Base-by-base conservation (phyloP, 306 rosid species). In the Chamaecrista fasciculata region DNA sequence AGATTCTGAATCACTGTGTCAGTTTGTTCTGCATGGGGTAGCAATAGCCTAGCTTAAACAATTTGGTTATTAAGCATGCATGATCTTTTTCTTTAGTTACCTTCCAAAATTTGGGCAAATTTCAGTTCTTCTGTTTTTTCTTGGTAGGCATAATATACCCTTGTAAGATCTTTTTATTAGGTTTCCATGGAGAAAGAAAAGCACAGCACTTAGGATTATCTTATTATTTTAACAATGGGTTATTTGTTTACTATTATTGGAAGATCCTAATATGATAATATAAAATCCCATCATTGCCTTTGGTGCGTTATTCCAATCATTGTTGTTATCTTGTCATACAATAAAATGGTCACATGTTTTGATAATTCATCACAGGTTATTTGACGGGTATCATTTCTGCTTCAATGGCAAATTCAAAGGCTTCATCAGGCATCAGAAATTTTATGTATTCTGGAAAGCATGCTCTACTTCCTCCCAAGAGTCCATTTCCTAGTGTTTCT, bases 401-500 rank as follows among this genome's bases (percentile, higher is more conserved):
- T 74, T 78, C 73, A 20, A 95, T 95, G 99, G 97, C 83, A 56
- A 87, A 91, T 80, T 87, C 97, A 58, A 95, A 84, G 86, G 87
- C 95, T 55, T 87, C 99, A 26, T 84, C 99, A 28, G 69, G 85
- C 80, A 36, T 89, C 59, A 86, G 91, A 77, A 95, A 75, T 78
- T 80, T 84, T 34, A 83, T 91, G 91, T 87, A 67, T 79, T 80
- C 92, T 31, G 96, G 99, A 80, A 95, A 85, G 80, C 96, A 91
- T 33, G 82, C 95, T 64, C 71, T 89, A 59, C 97, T 95, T 74
- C 99, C 99, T 74, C 99, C 99, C 23, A 95, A 95, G 87, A 85
- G 95, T 79, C 99, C 99, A 46, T 91, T 91, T 80, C 99, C 97
- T 40, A 78, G 85, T 80, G 87, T 89, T 74, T 75, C 99, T 39